phyloP scores from a whole-genome alignment of 352 stramenopile species.

The Detonula confervacea region DNA sequence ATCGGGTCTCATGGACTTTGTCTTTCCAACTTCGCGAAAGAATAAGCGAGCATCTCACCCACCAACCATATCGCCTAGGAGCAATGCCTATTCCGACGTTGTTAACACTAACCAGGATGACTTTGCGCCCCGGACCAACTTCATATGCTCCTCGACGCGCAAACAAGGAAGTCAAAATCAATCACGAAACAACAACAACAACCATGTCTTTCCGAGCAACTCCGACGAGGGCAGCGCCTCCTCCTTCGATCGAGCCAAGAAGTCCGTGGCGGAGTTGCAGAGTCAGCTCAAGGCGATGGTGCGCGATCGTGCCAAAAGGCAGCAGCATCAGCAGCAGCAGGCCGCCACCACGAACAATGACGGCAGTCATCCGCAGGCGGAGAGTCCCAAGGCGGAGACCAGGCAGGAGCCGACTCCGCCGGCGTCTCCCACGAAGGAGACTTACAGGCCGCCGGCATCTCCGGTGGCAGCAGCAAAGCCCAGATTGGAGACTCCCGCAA shows the following conservation, averaged over 20 bases:
- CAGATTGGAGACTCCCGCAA: too few relatives aligned
- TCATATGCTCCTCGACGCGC: not conserved
- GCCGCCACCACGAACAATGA: not conserved
- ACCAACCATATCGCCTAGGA: not conserved
- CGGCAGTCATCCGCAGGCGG: not conserved
- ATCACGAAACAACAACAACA: too few relatives aligned
- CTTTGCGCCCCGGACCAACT: too few relatives aligned
- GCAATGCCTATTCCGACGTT: not conserved
- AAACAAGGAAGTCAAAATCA: too few relatives aligned
- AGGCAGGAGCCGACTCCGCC: constrained; percentile 21
- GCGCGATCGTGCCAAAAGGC: constrained; percentile 10
- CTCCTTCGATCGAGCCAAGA: not conserved
- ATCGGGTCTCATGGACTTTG: constrained; percentile 6
- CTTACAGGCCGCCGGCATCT: too few relatives aligned
- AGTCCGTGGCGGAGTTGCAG: constrained; percentile 19
- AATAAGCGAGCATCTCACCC: not conserved
- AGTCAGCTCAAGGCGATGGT: constrained; percentile 32
- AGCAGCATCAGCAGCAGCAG: too few relatives aligned
- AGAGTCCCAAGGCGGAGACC: constrained; percentile 10
- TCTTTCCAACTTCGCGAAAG: not conserved
- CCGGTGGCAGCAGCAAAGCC: too few relatives aligned
- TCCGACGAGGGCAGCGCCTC: not conserved
- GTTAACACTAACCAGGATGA: not conserved
- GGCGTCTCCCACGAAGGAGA: not conserved
- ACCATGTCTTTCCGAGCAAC: not conserved